Evolutionary conservation across 192 early-diverging fungal genomes (phyloP).

Genomic region (Jimgerdemannia lactiflua): DNA sequence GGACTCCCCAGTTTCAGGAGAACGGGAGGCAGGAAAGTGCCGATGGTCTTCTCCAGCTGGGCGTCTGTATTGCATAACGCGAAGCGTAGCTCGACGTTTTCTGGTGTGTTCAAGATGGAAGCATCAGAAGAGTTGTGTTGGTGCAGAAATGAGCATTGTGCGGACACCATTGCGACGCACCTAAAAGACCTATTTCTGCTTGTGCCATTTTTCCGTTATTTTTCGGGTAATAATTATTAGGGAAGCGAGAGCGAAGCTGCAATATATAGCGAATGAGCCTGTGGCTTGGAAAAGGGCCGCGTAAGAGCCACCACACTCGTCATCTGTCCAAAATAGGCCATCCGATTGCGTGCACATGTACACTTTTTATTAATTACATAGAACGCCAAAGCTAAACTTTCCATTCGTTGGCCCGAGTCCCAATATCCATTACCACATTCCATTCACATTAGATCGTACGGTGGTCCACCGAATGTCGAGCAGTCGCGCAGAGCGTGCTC

Average conservation of each 20-base stretch:
- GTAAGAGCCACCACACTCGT: background rate
- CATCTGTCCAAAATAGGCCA: background rate
- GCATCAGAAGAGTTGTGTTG: too few species aligned
- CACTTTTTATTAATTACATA: background rate
- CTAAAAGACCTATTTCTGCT: background rate
- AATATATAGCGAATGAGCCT: background rate
- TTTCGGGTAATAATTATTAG: too few species aligned
- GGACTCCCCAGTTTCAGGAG: slow-evolving; percentile 63
- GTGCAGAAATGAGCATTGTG: too few species aligned
- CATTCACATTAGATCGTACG: too few species aligned
- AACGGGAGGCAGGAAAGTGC: slow-evolving; percentile 64
- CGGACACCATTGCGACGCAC: background rate
- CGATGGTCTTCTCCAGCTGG: slow-evolving; percentile 58
- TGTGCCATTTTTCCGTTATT: background rate
- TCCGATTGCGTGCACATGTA: background rate
- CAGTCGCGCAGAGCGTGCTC: background rate
- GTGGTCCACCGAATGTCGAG: too few species aligned
- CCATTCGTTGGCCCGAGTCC: background rate
- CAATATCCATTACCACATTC: too few species aligned
- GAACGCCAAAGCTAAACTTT: background rate
- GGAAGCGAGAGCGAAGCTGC: too few species aligned
- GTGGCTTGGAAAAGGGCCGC: background rate
- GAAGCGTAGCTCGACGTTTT: slow-evolving; percentile 75
- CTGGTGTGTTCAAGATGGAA: slow-evolving; percentile 30
- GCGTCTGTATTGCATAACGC: slow-evolving; percentile 68